Percentiles rank a stretch among this genome's conserved stretches.
Conservation (phyloP, 805 yeast species). For the Kuraishia hungarica region DNA sequence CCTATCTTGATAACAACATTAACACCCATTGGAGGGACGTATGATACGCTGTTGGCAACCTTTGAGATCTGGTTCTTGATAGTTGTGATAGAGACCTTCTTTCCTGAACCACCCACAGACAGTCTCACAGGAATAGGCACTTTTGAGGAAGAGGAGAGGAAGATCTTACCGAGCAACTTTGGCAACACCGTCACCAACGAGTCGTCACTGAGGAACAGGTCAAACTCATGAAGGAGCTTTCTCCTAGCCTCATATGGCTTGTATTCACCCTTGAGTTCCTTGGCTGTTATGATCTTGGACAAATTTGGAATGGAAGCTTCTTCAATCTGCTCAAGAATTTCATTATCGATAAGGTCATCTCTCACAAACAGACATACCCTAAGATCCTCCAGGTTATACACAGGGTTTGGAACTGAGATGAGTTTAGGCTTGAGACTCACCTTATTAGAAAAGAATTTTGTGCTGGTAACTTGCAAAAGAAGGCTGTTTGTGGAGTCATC, state of each 20-base stretch:
- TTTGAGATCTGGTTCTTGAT: conserved; percentile 52
- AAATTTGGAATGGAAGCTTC: conserved; percentile 35
- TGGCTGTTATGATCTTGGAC: conserved; percentile 54
- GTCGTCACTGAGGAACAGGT: conserved; percentile 80
- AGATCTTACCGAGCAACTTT: conserved; percentile 70
- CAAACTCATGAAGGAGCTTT: conserved; percentile 57
- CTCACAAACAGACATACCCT: conserved; percentile 61
- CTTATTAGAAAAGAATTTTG: conserved; percentile 54
- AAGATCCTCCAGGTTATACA: conserved; percentile 34
- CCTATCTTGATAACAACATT: conserved; percentile 65
- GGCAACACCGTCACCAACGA: conserved; percentile 76
- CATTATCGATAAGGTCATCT: conserved; percentile 44
- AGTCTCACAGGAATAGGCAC: conserved; percentile 61
- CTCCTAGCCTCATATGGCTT: conserved; percentile 87
- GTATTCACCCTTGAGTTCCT: conserved; percentile 74
- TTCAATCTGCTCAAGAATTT: conserved; percentile 37
- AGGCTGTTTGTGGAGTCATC: conserved; percentile 26
- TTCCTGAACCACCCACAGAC: conserved; percentile 8
- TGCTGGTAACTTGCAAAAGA: conserved; percentile 56
- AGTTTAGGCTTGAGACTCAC: conserved; percentile 48
- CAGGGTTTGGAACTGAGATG: conserved; percentile 37
- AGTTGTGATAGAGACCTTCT: conserved; percentile 38
- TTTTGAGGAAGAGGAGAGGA: conserved; percentile 49
- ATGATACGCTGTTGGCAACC: conserved; percentile 48
- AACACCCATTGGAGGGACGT: conserved; percentile 66